Evolutionary conservation across 495 filamentous ascomycete genomes (phyloP).

Genomic region (Rhizodiscina lignyota): DNA sequence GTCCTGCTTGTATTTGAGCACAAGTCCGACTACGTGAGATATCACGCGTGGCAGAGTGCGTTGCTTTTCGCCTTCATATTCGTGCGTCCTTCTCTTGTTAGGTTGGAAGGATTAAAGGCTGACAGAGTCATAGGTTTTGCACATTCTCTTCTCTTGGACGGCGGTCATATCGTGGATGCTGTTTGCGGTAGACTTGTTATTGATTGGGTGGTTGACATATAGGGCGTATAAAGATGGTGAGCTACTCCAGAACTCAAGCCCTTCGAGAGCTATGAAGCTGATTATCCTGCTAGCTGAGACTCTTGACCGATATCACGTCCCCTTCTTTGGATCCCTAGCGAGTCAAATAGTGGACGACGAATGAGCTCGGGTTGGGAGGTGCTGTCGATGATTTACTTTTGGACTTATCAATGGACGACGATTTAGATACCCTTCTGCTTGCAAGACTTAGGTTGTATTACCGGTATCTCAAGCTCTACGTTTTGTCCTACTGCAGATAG

Average conservation of each 20-base stretch:
- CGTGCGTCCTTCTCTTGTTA: conserved; percentile 26
- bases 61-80: conserved; percentile 77
- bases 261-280: conserved; percentile 5
- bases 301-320: conserved; percentile 82
- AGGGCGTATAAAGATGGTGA: conserved; percentile 73
- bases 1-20: conserved; percentile 73
- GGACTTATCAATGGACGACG: no score
- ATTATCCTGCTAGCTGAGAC: conserved; percentile 46
- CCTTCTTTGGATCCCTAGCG: conserved; percentile 68
- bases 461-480: no score
- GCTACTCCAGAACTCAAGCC: conserved; percentile 4
- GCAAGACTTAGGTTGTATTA: no score
- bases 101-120: conserved; percentile 6
- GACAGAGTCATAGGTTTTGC: conserved; percentile 34
- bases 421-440: no score
- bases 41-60: conserved; percentile 84
- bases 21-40: conserved; percentile 95
- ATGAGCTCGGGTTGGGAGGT: no score
- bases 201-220: conserved; percentile 63
- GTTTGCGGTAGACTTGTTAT: conserved; percentile 50
- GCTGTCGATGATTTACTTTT: no score
- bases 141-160: conserved; percentile 75
- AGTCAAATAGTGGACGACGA: conserved; percentile 89
- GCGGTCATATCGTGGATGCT: conserved; percentile 70
- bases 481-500: no score